These are phyloP conservation scores for Trichoderma atroviride DNA, from an alignment of 2,329 filamentous ascomycete species.

Conservation along the genomic window DNA sequence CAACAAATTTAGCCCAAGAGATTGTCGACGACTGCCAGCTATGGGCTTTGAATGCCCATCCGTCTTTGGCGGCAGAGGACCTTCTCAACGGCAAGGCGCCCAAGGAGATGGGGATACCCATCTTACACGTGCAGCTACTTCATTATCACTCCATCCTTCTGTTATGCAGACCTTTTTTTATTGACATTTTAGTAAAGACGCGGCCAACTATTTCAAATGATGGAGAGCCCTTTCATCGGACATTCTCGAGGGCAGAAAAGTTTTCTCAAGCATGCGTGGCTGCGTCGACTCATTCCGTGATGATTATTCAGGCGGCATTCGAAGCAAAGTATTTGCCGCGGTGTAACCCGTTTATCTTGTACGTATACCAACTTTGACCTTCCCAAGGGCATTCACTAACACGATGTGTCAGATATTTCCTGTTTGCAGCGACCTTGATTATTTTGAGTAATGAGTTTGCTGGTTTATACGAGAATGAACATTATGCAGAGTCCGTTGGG, in stretches of 20 bases:
- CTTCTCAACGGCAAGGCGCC: slow-evolving; percentile 21
- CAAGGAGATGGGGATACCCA: slow-evolving; percentile 54
- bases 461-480: slow-evolving; percentile 49
- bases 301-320: slow-evolving; percentile 49
- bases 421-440: slow-evolving; percentile 58
- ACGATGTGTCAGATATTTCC: slow-evolving; percentile 49
- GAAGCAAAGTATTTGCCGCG: slow-evolving; percentile 50
- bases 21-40: slow-evolving; percentile 46
- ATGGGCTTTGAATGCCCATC: slow-evolving; percentile 42
- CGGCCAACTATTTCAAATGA: slow-evolving; percentile 28
- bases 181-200: slow-evolving; percentile 55
- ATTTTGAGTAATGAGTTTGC: slow-evolving; percentile 61
- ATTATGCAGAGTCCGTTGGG: slow-evolving; percentile 44
- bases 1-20: slow-evolving; percentile 58
- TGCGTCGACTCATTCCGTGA: slow-evolving; percentile 54
- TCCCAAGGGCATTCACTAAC: background rate
- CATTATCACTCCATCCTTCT: slow-evolving; percentile 66
- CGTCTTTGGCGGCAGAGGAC: slow-evolving; percentile 50
- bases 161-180: slow-evolving; percentile 65
- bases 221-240: background rate
- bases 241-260: slow-evolving; percentile 43
- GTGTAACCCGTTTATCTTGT: slow-evolving; percentile 61
- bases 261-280: slow-evolving; percentile 56
- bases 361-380: slow-evolving; percentile 34
- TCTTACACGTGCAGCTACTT: slow-evolving; percentile 64